A percentile compares a stretch with the other conserved stretches of the same genome.
Evolutionary conservation across 768 basidiomycete genomes (phyloP).

Genomic region (Lactarius hatsudake): DNA sequence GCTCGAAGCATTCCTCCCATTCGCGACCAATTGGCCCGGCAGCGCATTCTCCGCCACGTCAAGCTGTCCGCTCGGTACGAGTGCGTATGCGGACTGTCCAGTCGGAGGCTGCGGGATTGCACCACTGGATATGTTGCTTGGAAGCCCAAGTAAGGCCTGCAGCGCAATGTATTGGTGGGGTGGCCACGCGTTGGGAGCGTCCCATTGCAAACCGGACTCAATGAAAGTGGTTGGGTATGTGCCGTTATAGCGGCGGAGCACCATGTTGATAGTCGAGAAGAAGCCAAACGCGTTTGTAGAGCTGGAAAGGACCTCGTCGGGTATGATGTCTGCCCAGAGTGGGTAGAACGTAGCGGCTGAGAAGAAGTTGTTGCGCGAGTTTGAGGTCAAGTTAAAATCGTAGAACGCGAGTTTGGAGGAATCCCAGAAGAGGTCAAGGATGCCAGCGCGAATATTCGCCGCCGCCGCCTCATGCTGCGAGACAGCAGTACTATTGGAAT

Average conservation of each 20-base stretch:
- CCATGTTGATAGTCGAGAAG: slow-evolving; percentile 74
- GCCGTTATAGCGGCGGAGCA: slow-evolving; percentile 84
- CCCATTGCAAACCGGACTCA: slow-evolving; percentile 82
- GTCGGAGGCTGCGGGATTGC: slow-evolving; percentile 49
- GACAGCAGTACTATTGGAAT: slow-evolving; percentile 40
- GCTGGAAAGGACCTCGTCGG: slow-evolving; percentile 59
- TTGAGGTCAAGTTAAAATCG: slow-evolving; percentile 78
- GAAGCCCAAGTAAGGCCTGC: slow-evolving; percentile 71
- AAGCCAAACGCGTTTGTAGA: slow-evolving; percentile 61
- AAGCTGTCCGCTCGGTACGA: slow-evolving; percentile 82
- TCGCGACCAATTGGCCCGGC: slow-evolving; percentile 59
- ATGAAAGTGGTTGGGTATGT: slow-evolving; percentile 80
- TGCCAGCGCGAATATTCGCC: slow-evolving; percentile 54
- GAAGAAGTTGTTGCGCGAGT: slow-evolving; percentile 62
- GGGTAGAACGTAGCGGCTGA: slow-evolving; percentile 81
- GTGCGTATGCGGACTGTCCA: slow-evolving; percentile 57
- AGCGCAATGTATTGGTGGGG: slow-evolving; percentile 81
- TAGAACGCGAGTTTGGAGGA: slow-evolving; percentile 80
- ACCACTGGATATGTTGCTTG: slow-evolving; percentile 62
- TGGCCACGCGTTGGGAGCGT: slow-evolving; percentile 88
- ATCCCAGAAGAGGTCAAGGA: slow-evolving; percentile 90
- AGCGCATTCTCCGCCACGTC: slow-evolving; percentile 66
- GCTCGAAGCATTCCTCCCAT: slow-evolving; percentile 46
- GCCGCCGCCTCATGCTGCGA: slow-evolving; percentile 56
- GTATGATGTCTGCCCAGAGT: slow-evolving; percentile 83